These are phyloP conservation scores for Sporisorium scitamineum DNA, from an alignment of 1,284 basidiomycete species.

Conservation along the genomic window DNA sequence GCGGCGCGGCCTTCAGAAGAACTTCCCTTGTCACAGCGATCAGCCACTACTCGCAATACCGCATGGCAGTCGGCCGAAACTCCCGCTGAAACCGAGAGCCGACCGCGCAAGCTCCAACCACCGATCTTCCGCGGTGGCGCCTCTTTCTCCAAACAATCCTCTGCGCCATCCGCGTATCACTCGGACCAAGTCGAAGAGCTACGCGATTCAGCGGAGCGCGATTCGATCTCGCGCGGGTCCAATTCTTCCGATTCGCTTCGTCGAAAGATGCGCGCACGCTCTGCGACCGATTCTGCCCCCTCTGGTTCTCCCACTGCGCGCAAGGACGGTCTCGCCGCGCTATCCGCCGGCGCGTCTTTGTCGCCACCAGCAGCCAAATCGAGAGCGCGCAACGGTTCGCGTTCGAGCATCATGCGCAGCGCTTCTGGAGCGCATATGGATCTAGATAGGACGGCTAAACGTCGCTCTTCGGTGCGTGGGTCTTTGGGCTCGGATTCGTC, in stretches of 20 bases:
- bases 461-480: slow-evolving; percentile 12
- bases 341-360: neutral
- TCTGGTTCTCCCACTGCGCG: neutral
- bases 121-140: slow-evolving; percentile 16
- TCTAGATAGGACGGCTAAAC: slow-evolving; percentile 7
- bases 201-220: slow-evolving; percentile 11
- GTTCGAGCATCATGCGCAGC: slow-evolving; percentile 35
- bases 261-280: slow-evolving; percentile 10
- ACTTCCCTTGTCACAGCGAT: neutral
- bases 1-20: neutral
- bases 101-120: neutral
- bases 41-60: slow-evolving; percentile 1
- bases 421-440: slow-evolving; percentile 21
- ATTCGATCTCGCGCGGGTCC: slow-evolving; percentile 25
- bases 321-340: slow-evolving; percentile 1
- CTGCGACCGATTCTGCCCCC: slow-evolving; percentile 4
- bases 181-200: slow-evolving; percentile 22
- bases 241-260: slow-evolving; percentile 25
- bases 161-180: slow-evolving; percentile 12
- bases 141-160: slow-evolving; percentile 5
- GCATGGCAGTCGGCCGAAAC: neutral
- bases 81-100: neutral
- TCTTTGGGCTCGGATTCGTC: slow-evolving; percentile 5
- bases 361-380: slow-evolving; percentile 18
- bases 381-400: slow-evolving; percentile 14